Evolutionary conservation across 176 grass and related monocot species (phyloP), one percentile per base, ranked within the genome.

Genomic region (Phoenix dactylifera): DNA sequence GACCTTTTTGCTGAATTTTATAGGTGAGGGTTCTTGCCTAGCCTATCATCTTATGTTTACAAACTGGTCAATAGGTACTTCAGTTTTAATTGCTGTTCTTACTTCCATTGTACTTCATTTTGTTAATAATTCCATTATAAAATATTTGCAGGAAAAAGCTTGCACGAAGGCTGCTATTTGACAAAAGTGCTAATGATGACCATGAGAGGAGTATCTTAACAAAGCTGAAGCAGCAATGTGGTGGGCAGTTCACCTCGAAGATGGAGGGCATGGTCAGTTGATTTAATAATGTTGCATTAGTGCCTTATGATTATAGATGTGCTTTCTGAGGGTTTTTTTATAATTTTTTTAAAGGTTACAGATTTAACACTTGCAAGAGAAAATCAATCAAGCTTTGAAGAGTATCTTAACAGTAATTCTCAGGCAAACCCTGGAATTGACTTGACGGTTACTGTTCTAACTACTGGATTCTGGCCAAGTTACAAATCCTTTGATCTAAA

Each of bases 401-500:
- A 98, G 55, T 98, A 78, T 64, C 78, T 88, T 15, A 74, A 51
- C 20, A 57, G 62, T 57, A 70, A 83, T 63, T 30, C 50, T n/a
- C 78, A 81, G 57, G 66, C 70, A 26, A 89, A 78, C 77, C 81
- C 88, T 65, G 88, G 93, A 39, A 72, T 98, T 71, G 93, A 98
- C 60, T 75, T 98, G 63, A 83, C 81, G 57, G 93, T 89, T 16
- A 92, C 81, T 74, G 88, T 92, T 70, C 64, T 98, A 70, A 98
- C 87, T 58, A 98, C 93, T 55, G 93, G 93, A 67, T 92, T 98
- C 67, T 98, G 93, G 93, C 93, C 93, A 54, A 98, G 82, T 59
- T 98, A 98, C 67, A 97, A 92, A 75, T 91, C 79, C 49, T 91
- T 86, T 67, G 93, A 98, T 53, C 89, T 98, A 55, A 97, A 91